Base-by-base conservation (phyloP, 2,329 filamentous ascomycete species). In the Colletotrichum navitas region DNA sequence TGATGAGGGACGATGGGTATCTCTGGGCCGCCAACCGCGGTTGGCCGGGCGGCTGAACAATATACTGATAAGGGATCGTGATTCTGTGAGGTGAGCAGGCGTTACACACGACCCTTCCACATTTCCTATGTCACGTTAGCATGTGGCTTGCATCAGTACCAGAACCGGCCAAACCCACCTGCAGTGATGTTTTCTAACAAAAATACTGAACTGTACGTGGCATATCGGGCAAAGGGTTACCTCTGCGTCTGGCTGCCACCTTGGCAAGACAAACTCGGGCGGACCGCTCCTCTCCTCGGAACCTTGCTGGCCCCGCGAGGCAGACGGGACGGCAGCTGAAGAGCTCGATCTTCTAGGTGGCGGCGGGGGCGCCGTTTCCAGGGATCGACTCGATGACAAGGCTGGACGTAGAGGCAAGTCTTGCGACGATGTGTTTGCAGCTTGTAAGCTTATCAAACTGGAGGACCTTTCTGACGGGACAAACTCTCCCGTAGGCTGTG, bases 51-150 rank as follows among this genome's bases (percentile, higher is more conserved):
- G 93, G 93, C 59, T 92, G 92, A 34, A 98, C 94, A 74, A 98
- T 97, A 80, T 94, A 98, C 78, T 96, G 93, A 74, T 95, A 89
- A 1, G 95, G 95, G 74, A 98, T 98, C 4, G 93, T 97, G 78
- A 98, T 98, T 73, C 94, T 90, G 81, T 98, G 95, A 4, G 95
- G 95, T 3, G 95, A 98, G 83, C 95, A 98, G 26, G 90, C 87
- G 69, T 91, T 91, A 81, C 95, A 98, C 32, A 98, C 95, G 11
- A 98, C 95, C 73, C 94, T 87, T 56, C 95, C 95, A 79, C 95
- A 98, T 88, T 97, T 98, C 75, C 91, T 93, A 59, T 5, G 18
- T 51, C 43, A 32, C 41, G 24, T 72, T 47, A 71, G 59, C 32
- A 54, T 29, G 24, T 47, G 43, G 47, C 54, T 58, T 58, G 39